phyloP scores from a whole-genome alignment of 192 early-diverging fungal species.

The Coemansia sp. region DNA sequence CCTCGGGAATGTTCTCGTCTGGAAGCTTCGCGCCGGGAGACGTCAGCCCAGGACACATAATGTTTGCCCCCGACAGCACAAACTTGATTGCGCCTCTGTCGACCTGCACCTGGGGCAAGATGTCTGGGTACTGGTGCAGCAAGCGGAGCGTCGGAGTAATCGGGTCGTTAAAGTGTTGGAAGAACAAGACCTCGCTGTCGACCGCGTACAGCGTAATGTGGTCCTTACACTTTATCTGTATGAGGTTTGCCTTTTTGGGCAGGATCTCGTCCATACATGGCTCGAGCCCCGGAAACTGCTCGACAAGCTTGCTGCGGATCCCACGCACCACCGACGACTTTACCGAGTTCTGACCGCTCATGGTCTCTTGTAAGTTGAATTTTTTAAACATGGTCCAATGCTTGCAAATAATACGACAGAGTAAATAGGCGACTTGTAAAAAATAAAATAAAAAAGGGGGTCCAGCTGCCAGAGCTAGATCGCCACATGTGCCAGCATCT shows the following conservation, averaged over 20 bases:
- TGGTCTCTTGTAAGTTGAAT: constrained; percentile 75
- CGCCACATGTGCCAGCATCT: no score
- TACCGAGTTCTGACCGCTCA: constrained; percentile 73
- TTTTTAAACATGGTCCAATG: constrained; percentile 64
- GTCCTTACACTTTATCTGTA: constrained; percentile 89
- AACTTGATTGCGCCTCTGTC: constrained; percentile 98
- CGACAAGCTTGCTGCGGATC: constrained; percentile 79
- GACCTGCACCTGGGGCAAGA: constrained; percentile 86
- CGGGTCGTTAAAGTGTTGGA: constrained; percentile 94
- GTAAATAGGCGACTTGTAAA: no score
- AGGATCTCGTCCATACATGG: constrained; percentile 87
- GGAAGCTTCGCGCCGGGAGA: constrained; percentile 85
- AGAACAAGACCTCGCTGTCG: constrained; percentile 84
- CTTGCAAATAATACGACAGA: background rate
- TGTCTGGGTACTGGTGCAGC: constrained; percentile 91
- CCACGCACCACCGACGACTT: constrained; percentile 89
- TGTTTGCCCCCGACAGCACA: constrained; percentile 92
- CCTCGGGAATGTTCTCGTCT: constrained; percentile 63
- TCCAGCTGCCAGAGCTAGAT: no score
- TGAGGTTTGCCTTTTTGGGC: constrained; percentile 90
- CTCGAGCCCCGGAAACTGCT: constrained; percentile 86
- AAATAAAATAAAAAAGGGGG: background rate
- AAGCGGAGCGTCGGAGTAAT: constrained; percentile 82
- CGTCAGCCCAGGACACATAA: constrained; percentile 99
- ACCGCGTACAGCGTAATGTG: constrained; percentile 81